Conservation (phyloP, 2,329 filamentous ascomycete species). For the Ophiosphaerella herpotricha region DNA sequence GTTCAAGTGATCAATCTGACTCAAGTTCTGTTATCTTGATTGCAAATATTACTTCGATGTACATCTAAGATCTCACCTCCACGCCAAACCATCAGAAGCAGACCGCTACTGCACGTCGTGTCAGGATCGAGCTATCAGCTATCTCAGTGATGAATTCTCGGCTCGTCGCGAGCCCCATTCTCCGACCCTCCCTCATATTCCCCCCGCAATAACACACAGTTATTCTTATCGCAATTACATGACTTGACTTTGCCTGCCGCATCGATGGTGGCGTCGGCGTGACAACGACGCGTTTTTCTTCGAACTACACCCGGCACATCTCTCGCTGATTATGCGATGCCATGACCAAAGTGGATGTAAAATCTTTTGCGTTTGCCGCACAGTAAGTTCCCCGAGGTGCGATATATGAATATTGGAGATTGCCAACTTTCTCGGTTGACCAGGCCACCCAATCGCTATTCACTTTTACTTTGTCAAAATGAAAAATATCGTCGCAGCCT, state of each 20-base stretch:
- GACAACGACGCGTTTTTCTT: conserved; percentile 3
- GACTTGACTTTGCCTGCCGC: conserved; percentile 4
- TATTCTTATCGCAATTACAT: conserved; percentile 23
- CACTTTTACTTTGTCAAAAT: conserved; percentile 17
- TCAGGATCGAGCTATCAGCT: conserved; percentile 3
- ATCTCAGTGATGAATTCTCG: conserved; percentile 7
- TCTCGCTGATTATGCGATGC: conserved; percentile 17
- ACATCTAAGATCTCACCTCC: conserved; percentile 15
- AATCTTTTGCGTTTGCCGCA: not conserved
- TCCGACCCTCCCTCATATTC: conserved; percentile 3
- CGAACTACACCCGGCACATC: not conserved
- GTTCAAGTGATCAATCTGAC: too few relatives aligned
- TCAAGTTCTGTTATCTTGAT: conserved; percentile 2
- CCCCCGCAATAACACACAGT: conserved; percentile 1
- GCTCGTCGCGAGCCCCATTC: conserved; percentile 11
- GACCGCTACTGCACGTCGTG: conserved; percentile 27
- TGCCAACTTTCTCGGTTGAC: not conserved
- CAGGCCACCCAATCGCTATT: conserved; percentile 2
- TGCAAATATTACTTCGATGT: conserved; percentile 10
- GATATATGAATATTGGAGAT: conserved; percentile 20
- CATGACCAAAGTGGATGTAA: conserved; percentile 22
- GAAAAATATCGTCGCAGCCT: conserved; percentile 33
- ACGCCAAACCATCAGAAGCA: conserved; percentile 20
- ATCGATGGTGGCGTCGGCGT: conserved; percentile 6
- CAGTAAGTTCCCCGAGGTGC: not conserved